Percentiles rank a stretch among this genome's conserved stretches.
These are phyloP conservation scores for Turnera subulata DNA, from an alignment of 345 rosid genomes.

Conservation along the genomic window DNA sequence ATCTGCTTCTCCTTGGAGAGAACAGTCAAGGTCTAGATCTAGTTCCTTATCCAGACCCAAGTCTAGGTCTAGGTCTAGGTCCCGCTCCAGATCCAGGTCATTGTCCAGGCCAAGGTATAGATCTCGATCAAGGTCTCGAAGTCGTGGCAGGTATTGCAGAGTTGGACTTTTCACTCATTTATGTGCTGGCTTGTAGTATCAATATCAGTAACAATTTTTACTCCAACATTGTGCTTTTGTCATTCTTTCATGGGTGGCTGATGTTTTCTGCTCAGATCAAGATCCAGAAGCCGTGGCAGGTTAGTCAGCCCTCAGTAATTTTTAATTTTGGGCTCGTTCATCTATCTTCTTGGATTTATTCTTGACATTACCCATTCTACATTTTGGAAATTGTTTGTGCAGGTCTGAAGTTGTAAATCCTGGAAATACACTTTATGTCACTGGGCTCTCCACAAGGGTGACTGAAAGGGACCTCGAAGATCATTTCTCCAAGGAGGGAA, in stretches of 20 bases:
- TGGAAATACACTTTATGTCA: slow-evolving; percentile 89
- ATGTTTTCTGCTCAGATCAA: slow-evolving; percentile 42
- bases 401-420: slow-evolving; percentile 53
- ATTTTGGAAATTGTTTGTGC: slow-evolving; percentile 10
- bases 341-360: not conserved
- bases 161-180: slow-evolving; percentile 3
- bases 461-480: slow-evolving; percentile 84
- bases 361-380: not conserved
- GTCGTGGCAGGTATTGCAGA: slow-evolving; percentile 79
- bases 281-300: slow-evolving; percentile 87
- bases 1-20: slow-evolving; percentile 71
- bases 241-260: slow-evolving; percentile 20
- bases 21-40: slow-evolving; percentile 45
- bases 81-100: slow-evolving; percentile 59
- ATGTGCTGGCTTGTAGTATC: not conserved
- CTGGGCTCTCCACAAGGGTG: slow-evolving; percentile 92
- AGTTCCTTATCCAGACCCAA: slow-evolving; percentile 17
- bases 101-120: slow-evolving; percentile 63
- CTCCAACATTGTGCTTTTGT: slow-evolving; percentile 1
- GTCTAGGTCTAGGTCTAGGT: slow-evolving; percentile 44
- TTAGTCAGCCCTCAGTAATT: slow-evolving; percentile 28
- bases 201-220: not conserved
- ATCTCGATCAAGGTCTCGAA: slow-evolving; percentile 59
- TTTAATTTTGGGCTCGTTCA: not conserved
- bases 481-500: slow-evolving; percentile 96